These are phyloP conservation scores for Nakazawaea pomicola DNA, from an alignment of 805 yeast species.

Conservation along the genomic window DNA sequence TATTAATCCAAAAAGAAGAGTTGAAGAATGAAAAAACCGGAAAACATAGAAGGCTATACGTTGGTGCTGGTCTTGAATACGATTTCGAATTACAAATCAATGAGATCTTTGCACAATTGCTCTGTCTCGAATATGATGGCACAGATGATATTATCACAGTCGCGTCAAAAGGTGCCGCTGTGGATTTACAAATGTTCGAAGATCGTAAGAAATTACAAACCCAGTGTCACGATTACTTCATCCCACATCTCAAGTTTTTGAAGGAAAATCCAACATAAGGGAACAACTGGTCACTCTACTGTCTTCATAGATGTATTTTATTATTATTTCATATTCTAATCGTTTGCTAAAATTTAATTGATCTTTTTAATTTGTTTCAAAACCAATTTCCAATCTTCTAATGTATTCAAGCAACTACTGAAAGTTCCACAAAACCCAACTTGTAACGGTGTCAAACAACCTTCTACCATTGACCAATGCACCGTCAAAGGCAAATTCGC, in stretches of 20 bases:
- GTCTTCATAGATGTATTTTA: no score
- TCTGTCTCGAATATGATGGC: conserved; percentile 27
- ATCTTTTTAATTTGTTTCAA: conserved; percentile 12
- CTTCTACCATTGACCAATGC: conserved; percentile 31
- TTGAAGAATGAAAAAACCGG: conserved; percentile 19
- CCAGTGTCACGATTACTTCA: conserved; percentile 26
- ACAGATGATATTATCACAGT: conserved; percentile 15
- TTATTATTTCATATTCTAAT: not conserved
- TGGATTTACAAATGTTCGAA: conserved; percentile 24
- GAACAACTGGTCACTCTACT: no score
- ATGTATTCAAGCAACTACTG: conserved; percentile 20
- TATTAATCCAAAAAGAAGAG: conserved; percentile 22
- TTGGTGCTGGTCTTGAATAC: conserved; percentile 24
- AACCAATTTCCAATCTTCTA: conserved; percentile 19
- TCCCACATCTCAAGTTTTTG: conserved; percentile 32
- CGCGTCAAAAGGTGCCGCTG: not conserved
- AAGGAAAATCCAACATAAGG: conserved; percentile 21
- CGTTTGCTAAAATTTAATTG: no score
- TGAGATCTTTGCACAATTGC: conserved; percentile 31
- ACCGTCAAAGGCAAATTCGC: conserved; percentile 32
- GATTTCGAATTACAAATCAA: conserved; percentile 36
- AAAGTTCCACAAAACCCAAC: conserved; percentile 33
- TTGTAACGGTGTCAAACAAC: conserved; percentile 24
- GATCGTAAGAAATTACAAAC: conserved; percentile 20
- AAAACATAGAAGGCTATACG: conserved; percentile 29